Evolutionary conservation across 306 rosid genomes (phyloP), one percentile per base, ranked within the genome.

Genomic region (Amphicarpaea edgeworthii): DNA sequence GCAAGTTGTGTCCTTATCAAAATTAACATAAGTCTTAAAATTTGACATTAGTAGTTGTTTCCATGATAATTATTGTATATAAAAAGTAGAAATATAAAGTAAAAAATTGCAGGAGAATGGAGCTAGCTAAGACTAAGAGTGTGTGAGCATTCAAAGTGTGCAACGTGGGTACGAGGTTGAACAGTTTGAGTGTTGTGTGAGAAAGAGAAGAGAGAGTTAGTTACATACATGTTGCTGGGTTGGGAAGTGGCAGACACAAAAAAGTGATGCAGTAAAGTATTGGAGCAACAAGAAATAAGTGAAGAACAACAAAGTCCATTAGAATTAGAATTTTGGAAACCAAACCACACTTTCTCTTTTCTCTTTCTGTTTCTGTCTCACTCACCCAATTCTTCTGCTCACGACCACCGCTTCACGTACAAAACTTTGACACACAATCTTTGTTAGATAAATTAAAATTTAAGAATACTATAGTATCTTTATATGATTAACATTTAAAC

Each of bases 171-270:
- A 55, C 32, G 15, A 54, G 61, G 32, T 54, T 21, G 53, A 46
- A 46, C 6, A 43, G 11, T 30, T 30, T 30, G 37, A 55, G 34
- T 23, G 40, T 30, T 59, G 65, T 1, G 41, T 14, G 20, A 26
- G 41, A 23, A 14, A 63, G 30, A 54, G 30, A 14, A 57, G 37
- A 57, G 38, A 57, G 17, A 66, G 71, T 7, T 43, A 7, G 38
- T 41, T 64, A 64, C 71, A 66, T 64, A 64, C 71, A 66, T 1
- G 71, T 41, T 42, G 71, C 21, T 42, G 50, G 71, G 34, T 9
- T 6, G n/a, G 49, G 47, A 65, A 37, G 30, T 42, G 54, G 71
- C 38, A 42, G 54, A 42, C 19, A 66, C 14, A 66, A 1, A 42
- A 66, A 40, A 20, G 71, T 24, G 20, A 42, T 17, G 8, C 17